phyloP scores from a whole-genome alignment of 768 basidiomycete species.

The Cystobasidium onofrii region DNA sequence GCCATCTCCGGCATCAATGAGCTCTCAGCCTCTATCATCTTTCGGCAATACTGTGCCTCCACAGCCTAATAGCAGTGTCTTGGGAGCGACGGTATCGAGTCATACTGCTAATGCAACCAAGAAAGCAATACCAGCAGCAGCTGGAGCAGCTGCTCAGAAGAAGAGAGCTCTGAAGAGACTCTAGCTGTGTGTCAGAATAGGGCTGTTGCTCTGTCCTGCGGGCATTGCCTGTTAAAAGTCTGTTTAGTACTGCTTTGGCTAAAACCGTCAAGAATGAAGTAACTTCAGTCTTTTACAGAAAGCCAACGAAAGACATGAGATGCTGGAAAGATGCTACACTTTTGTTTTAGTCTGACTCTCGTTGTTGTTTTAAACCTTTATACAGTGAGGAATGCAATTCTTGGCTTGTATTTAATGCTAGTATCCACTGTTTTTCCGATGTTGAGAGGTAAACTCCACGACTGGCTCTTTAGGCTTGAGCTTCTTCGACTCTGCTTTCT shows the following conservation, averaged over 20 bases:
- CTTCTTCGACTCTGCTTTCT: neutral
- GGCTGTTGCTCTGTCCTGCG: neutral
- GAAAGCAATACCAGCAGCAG: neutral
- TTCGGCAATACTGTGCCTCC: neutral
- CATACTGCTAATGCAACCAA: neutral
- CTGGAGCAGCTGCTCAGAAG: conserved; percentile 6
- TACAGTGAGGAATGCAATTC: too few relatives aligned
- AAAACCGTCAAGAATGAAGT: too few relatives aligned
- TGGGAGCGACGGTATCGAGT: neutral
- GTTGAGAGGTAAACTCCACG: neutral
- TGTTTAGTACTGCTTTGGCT: too few relatives aligned
- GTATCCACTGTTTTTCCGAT: too few relatives aligned
- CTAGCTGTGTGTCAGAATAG: neutral
- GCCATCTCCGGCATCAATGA: neutral
- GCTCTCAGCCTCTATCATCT: neutral
- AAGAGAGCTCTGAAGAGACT: conserved; percentile 25
- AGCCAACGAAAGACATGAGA: too few relatives aligned
- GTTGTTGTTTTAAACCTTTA: too few relatives aligned
- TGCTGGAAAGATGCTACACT: too few relatives aligned
- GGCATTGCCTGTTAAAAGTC: too few relatives aligned
- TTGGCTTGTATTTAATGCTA: too few relatives aligned
- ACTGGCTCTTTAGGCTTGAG: neutral
- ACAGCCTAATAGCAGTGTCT: neutral
- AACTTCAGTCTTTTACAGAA: too few relatives aligned
- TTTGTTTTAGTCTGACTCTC: too few relatives aligned